Evolutionary conservation across 345 rosid species (phyloP).

Genomic region (Brassica nigra): DNA sequence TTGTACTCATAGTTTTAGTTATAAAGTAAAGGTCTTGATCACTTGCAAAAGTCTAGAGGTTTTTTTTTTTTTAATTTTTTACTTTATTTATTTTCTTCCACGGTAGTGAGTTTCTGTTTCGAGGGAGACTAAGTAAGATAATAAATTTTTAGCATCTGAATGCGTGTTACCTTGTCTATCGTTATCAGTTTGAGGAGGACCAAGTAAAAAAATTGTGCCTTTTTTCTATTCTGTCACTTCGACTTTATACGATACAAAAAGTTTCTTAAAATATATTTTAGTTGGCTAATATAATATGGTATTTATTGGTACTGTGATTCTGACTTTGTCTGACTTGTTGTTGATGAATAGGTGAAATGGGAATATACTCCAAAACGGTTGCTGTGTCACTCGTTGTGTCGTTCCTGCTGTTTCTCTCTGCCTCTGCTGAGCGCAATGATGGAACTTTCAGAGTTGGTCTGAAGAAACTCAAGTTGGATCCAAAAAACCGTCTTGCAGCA

Average conservation of each 20-base stretch:
- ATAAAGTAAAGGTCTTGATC: not conserved
- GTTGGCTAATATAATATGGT: conserved; percentile 4
- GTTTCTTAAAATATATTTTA: not conserved
- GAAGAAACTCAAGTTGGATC: conserved; percentile 69
- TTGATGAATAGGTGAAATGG: conserved; percentile 57
- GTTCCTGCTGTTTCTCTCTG: conserved; percentile 45
- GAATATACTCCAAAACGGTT: conserved; percentile 35
- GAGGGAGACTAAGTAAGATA: conserved; percentile 17
- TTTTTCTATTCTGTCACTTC: conserved; percentile 5
- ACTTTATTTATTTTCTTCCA: conserved; percentile 9
- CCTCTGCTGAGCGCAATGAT: conserved; percentile 46
- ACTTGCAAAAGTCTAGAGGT: not conserved
- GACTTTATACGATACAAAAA: not conserved
- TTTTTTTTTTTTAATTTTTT: not conserved
- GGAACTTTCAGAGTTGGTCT: conserved; percentile 67
- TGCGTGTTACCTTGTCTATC: conserved; percentile 16
- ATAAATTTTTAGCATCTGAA: not conserved
- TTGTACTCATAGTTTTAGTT: not conserved
- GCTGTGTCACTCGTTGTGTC: conserved; percentile 50
- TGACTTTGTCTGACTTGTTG: conserved; percentile 6
- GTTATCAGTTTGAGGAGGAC: conserved; percentile 16
- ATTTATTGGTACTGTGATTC: not conserved
- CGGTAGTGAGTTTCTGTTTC: conserved; percentile 14
- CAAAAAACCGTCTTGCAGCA: conserved; percentile 60
- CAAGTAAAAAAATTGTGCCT: not conserved